Base-by-base conservation (phyloP, 768 basidiomycete species). In the Roridomyces roridus region DNA sequence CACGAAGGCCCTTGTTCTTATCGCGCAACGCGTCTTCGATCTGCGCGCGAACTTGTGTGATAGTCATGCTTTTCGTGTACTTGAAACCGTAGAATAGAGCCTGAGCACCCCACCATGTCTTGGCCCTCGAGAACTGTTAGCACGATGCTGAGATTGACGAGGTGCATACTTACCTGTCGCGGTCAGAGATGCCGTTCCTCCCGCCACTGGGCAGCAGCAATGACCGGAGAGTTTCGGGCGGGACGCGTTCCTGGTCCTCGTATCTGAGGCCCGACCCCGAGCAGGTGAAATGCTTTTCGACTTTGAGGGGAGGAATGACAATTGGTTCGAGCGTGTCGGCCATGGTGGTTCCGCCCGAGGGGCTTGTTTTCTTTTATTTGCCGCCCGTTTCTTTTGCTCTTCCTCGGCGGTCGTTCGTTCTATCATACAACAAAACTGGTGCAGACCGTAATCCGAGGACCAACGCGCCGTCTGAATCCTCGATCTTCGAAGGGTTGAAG, bases 101-200 rank as follows among this genome's bases (percentile, higher is more conserved):
- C 51, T 62, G 60, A n/a, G 55, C 60, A 3, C 55, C 55, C 60
- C 60, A 62, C 60, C 55, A 62, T 2, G 60, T 41, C 34, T 62
- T 62, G 21, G 55, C 40, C 23, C 60, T 62, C 34, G 35, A 11
- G 29, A 1, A 15, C 25, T 14, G 21, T 41, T 46, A 34, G n/a
- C n/a, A n/a, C n/a, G n/a, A n/a, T n/a, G n/a, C n/a, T n/a, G n/a
- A n/a, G n/a, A n/a, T 9, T 11, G 5, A 31, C 11, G 37, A 40
- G 26, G n/a, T n/a, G n/a, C n/a, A 34, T 9, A 46, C 35, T 12
- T 21, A 62, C 60, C 55, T 52, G 39, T 57, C 60, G 42, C 60
- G 46, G 35, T 62, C 60, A 2, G 60, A 28, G 18, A 62, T 62
- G 8, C 55, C 60, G 49, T 57, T 57, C 34, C 55, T 31, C 10